Evolutionary conservation across 2,329 filamentous ascomycete species (phyloP).

Genomic region (Cercospora sesami): DNA sequence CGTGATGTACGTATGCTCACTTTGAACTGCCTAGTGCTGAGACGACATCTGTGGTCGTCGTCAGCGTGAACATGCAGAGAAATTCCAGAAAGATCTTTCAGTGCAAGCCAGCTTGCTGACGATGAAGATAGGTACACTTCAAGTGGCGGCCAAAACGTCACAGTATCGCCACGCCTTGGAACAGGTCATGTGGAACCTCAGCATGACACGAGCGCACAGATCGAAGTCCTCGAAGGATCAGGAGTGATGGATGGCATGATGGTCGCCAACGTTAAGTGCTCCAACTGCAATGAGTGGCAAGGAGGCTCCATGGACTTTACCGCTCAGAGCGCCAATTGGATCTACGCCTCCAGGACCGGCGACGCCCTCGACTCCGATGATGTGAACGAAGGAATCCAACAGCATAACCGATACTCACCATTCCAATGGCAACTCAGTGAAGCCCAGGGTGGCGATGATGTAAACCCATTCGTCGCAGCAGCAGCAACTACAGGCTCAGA

Average conservation of each 20-base stretch:
- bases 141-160: constrained; percentile 55
- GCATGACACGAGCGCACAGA: constrained; percentile 45
- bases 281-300: constrained; percentile 54
- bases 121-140: constrained; percentile 43
- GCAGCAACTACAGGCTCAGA: background rate
- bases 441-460: constrained; percentile 52
- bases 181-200: constrained; percentile 48
- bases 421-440: constrained; percentile 52
- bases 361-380: constrained; percentile 51
- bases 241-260: constrained; percentile 55
- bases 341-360: constrained; percentile 52
- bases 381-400: constrained; percentile 44
- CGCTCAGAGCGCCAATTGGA: constrained; percentile 48
- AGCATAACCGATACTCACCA: constrained; percentile 47
- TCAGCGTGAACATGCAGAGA: background rate
- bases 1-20: constrained; percentile 45
- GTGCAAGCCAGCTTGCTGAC: background rate
- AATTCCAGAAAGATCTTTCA: background rate
- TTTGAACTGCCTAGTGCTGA: background rate
- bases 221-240: constrained; percentile 55
- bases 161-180: constrained; percentile 55
- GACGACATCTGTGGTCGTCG: background rate
- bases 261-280: constrained; percentile 59
- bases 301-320: constrained; percentile 55
- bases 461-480: constrained; percentile 45